Conservation (phyloP, 495 filamentous ascomycete species). For the Gamarada debralockiae region DNA sequence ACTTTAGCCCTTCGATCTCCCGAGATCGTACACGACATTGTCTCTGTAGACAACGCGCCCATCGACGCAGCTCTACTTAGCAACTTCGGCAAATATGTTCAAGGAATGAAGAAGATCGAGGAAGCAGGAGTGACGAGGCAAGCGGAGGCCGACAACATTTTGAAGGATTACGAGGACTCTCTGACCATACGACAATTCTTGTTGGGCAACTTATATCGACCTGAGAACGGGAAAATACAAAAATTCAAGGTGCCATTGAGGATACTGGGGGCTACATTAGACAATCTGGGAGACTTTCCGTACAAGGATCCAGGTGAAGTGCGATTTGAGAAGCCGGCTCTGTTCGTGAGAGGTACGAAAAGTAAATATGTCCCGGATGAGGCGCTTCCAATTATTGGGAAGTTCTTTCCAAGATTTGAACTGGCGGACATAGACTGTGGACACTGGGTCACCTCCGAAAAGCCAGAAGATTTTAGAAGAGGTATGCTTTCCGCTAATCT, state of each 20-base stretch:
- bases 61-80: conserved; percentile 68
- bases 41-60: conserved; percentile 92
- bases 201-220: conserved; percentile 76
- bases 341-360: conserved; percentile 80
- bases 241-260: conserved; percentile 45
- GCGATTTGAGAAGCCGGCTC: conserved; percentile 69
- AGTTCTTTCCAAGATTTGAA: conserved; percentile 82
- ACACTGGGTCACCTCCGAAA: conserved; percentile 94
- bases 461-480: conserved; percentile 79
- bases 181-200: conserved; percentile 85
- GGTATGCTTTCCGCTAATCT: conserved; percentile 48
- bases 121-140: conserved; percentile 58
- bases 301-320: conserved; percentile 58
- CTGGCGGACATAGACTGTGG: conserved; percentile 82
- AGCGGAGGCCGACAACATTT: conserved; percentile 75
- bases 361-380: conserved; percentile 87
- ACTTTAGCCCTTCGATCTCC: conserved; percentile 71
- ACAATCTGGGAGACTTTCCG: conserved; percentile 81
- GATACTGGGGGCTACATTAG: conserved; percentile 51
- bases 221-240: conserved; percentile 20
- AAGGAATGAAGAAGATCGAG: conserved; percentile 82
- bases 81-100: conserved; percentile 77
- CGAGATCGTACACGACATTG: conserved; percentile 57
- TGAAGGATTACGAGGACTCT: conserved; percentile 72
- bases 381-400: conserved; percentile 78